Evolutionary conservation across 176 grass and related monocot genomes (phyloP).

Genomic region (Coix lacrymajobi): DNA sequence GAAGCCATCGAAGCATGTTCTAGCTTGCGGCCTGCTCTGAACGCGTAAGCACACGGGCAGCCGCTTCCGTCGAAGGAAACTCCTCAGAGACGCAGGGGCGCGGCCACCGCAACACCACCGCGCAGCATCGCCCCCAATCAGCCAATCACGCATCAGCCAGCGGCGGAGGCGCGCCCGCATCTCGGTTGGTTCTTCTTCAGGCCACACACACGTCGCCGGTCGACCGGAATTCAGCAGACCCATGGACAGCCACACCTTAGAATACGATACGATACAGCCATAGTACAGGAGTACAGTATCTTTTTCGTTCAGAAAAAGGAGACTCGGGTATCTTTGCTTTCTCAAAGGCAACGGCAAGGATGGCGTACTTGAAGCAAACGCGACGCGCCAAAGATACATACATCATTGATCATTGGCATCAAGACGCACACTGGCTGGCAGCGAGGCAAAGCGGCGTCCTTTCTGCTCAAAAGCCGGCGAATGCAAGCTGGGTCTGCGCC

Average conservation of each 20-base stretch:
- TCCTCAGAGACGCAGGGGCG: neutral
- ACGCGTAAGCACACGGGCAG: neutral
- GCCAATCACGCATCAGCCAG: neutral
- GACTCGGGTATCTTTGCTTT: neutral
- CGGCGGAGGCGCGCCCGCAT: neutral
- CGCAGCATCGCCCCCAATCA: neutral
- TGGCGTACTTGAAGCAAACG: slow-evolving; percentile 8
- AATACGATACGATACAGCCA: neutral
- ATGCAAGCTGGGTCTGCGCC: slow-evolving; percentile 36
- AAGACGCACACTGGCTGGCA: slow-evolving; percentile 23
- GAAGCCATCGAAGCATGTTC: neutral
- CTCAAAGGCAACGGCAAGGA: neutral
- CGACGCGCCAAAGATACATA: slow-evolving; percentile 6
- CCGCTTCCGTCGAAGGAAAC: neutral
- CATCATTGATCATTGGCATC: neutral
- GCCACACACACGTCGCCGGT: neutral
- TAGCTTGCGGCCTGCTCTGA: neutral
- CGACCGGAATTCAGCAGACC: neutral
- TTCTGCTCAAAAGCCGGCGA: slow-evolving; percentile 38
- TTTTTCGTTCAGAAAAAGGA: neutral
- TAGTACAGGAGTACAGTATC: neutral
- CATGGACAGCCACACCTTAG: neutral
- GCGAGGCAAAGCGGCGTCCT: slow-evolving; percentile 27
- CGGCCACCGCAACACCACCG: neutral
- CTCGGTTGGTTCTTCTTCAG: neutral